Evolutionary conservation across 164 flowering plant genomes (phyloP), one percentile per base, ranked within the genome.

Genomic region (Kalanchoe fedtschenkoi): DNA sequence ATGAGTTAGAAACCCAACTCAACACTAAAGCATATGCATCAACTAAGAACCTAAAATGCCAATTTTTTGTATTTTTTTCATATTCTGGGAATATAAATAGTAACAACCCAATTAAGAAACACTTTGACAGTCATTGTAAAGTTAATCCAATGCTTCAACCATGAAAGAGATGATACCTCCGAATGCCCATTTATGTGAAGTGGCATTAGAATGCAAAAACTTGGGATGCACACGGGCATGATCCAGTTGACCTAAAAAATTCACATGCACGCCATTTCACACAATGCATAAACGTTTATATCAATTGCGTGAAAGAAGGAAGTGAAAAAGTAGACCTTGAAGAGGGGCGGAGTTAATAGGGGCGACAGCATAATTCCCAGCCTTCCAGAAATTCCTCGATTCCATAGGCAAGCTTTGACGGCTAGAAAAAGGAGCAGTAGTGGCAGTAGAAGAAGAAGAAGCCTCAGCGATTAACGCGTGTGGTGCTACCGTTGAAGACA

Each of bases 151-250:
- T 2, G n/a, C n/a, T n/a, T n/a, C n/a, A 17, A 29, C 30, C 19
- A 57, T 19, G 15, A 35, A 34, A 35, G 28, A 13, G 4, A 62
- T 46, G 38, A 56, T 44, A 88, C 97, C 97, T 75, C 97, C 97
- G 73, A 91, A 88, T 6, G 93, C 93, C 96, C 97, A 88, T 68
- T 86, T 88, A 66, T 91, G 97, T 7, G 97, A 91, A 30, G 97
- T 91, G 1, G 96, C 97, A 73, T 91, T 91, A 3, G 97, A 88
- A 74, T 88, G 97, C 15, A 91, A 83, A 73, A 91, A 91, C 80
- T 86, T 86, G 0, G 96, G 96, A 61, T 91, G 96, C 16, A 91
- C 88, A 10, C 93, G 81, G 0, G 95, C 92, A 76, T 83, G 89
- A 65, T 92, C 96, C 70, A 89, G 62, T 44, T 71, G 72, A 64